Evolutionary conservation across 2,329 filamentous ascomycete genomes (phyloP).

Genomic region (Fusarium sp.): DNA sequence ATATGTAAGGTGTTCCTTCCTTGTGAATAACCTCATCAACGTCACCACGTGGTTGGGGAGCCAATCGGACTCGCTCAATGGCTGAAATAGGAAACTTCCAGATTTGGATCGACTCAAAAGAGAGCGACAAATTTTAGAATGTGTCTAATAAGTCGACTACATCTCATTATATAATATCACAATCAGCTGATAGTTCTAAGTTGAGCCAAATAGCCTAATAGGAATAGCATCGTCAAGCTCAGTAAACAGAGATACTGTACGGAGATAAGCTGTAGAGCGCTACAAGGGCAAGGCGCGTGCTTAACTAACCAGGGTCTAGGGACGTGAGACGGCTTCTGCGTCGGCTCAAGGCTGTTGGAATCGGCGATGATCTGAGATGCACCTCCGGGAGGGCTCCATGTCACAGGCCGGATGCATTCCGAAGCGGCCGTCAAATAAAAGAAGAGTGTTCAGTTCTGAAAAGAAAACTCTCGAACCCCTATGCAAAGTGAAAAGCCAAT

Average conservation of each 20-base stretch:
- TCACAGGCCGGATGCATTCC: background rate
- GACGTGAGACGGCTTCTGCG: background rate
- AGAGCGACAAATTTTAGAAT: background rate
- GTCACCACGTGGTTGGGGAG: background rate
- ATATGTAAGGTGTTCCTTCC: background rate
- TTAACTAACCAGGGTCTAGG: conserved; percentile 5
- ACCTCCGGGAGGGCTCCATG: conserved; percentile 24
- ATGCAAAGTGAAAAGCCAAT: background rate
- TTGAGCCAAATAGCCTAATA: too few relatives aligned
- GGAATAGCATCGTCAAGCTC: too few relatives aligned
- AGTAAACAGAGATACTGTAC: too few relatives aligned
- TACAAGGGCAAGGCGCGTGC: conserved; percentile 4
- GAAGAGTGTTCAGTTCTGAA: background rate
- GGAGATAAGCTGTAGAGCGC: background rate
- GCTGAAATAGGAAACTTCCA: background rate
- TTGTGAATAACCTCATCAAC: background rate
- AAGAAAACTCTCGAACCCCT: background rate
- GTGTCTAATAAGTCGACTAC: background rate
- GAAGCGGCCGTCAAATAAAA: conserved; percentile 5
- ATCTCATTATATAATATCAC: background rate
- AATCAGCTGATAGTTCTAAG: too few relatives aligned
- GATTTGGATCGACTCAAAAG: too few relatives aligned
- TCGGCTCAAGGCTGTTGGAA: conserved; percentile 17
- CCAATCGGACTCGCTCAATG: background rate
- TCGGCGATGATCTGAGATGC: conserved; percentile 47